These are phyloP conservation scores for Canavalia ensiformis DNA, from an alignment of 306 rosid genomes.

Conservation along the genomic window DNA sequence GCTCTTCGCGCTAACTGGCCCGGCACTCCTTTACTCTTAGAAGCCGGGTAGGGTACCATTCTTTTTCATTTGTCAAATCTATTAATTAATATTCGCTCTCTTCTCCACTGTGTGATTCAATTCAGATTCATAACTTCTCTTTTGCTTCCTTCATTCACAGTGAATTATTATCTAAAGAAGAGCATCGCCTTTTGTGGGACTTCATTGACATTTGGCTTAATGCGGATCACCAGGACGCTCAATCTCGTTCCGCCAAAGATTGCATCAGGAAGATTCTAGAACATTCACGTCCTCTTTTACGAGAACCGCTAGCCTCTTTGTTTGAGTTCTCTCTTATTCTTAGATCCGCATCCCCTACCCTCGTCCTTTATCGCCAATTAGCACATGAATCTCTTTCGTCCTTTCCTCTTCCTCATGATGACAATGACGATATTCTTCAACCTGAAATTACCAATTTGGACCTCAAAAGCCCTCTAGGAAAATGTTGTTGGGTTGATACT, in stretches of 20 bases:
- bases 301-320: slow-evolving; percentile 76
- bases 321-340: slow-evolving; percentile 85
- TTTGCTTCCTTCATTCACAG: slow-evolving; percentile 47
- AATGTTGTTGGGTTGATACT: slow-evolving; percentile 93
- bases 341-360: slow-evolving; percentile 89
- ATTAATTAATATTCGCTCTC: too few species aligned
- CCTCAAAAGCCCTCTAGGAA: slow-evolving; percentile 66
- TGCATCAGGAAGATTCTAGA: slow-evolving; percentile 71
- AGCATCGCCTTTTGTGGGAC: slow-evolving; percentile 72
- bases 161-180: slow-evolving; percentile 81
- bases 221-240: slow-evolving; percentile 35
- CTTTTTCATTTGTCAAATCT: neutral
- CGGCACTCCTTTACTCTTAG: slow-evolving; percentile 86
- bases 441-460: slow-evolving; percentile 49
- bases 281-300: slow-evolving; percentile 61
- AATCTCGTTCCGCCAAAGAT: slow-evolving; percentile 64
- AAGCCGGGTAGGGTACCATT: slow-evolving; percentile 74
- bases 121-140: neutral
- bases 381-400: slow-evolving; percentile 87
- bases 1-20: slow-evolving; percentile 88
- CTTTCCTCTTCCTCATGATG: slow-evolving; percentile 65
- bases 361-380: slow-evolving; percentile 83
- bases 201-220: slow-evolving; percentile 81
- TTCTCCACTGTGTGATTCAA: neutral
- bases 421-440: too few species aligned